A percentile compares a stretch with the other conserved stretches of the same genome.
Evolutionary conservation across 2,329 filamentous ascomycete genomes (phyloP).

Genomic region (Venturia asperata): DNA sequence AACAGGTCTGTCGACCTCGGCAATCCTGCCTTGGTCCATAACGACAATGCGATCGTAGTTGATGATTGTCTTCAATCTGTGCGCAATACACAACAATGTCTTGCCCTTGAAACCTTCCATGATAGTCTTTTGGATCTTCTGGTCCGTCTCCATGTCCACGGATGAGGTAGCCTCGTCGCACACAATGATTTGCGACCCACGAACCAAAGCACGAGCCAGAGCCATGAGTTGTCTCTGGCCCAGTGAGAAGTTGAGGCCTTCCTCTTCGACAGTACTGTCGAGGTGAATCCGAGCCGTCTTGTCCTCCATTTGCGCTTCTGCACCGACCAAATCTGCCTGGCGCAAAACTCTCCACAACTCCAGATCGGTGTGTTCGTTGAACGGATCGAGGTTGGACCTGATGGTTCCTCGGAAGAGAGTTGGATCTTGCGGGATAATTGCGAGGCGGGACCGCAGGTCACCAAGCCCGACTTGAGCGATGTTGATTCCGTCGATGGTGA

Average conservation of each 20-base stretch:
- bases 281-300: slow-evolving; percentile 63
- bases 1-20: slow-evolving; percentile 73
- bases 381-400: slow-evolving; percentile 72
- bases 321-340: slow-evolving; percentile 62
- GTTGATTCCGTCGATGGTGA: slow-evolving; percentile 44
- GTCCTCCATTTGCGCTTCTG: slow-evolving; percentile 41
- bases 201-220: slow-evolving; percentile 80
- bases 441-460: slow-evolving; percentile 66
- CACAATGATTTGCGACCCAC: slow-evolving; percentile 83
- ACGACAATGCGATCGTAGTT: slow-evolving; percentile 94
- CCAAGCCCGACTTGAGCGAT: slow-evolving; percentile 68
- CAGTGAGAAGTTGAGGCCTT: slow-evolving; percentile 91
- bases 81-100: slow-evolving; percentile 87
- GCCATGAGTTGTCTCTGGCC: slow-evolving; percentile 95
- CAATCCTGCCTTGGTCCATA: slow-evolving; percentile 84
- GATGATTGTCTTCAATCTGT: slow-evolving; percentile 85
- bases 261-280: slow-evolving; percentile 81
- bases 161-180: slow-evolving; percentile 93
- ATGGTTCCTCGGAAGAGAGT: slow-evolving; percentile 77
- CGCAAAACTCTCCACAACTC: slow-evolving; percentile 72
- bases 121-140: slow-evolving; percentile 89
- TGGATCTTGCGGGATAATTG: slow-evolving; percentile 80
- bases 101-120: slow-evolving; percentile 75
- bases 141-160: slow-evolving; percentile 94
- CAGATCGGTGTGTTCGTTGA: slow-evolving; percentile 68